These are phyloP conservation scores for Ambispora gerdemannii DNA, from an alignment of 192 early-diverging fungal species.

Conservation along the genomic window DNA sequence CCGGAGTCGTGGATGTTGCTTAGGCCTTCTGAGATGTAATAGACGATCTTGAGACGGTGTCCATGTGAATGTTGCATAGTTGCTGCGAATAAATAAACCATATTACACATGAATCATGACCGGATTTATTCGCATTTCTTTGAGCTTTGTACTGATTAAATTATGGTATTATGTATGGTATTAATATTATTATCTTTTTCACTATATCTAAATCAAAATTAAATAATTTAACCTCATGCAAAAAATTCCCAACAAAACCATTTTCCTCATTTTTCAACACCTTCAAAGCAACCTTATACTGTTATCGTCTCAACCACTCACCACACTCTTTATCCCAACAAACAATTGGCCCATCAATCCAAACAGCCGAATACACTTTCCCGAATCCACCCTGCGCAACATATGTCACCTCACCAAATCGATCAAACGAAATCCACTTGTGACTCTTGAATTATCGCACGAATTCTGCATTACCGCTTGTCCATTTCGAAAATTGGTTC, in stretches of 20 bases:
- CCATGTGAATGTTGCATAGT: constrained; percentile 7
- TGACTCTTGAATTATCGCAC: neutral
- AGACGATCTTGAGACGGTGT: neutral
- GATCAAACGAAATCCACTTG: constrained; percentile 24
- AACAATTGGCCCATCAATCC: constrained; percentile 1
- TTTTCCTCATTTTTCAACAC: neutral
- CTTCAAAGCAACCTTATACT: neutral
- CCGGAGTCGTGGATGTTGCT: neutral
- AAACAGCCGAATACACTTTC: constrained; percentile 15
- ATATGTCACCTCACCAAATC: constrained; percentile 3
- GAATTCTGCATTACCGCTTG: neutral
- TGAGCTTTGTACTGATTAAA: neutral
- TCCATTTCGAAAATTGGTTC: neutral
- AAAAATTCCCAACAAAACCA: neutral
- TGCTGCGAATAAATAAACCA: neutral
- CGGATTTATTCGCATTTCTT: neutral
- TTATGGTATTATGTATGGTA: neutral
- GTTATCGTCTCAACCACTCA: neutral
- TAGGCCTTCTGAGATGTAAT: constrained; percentile 14
- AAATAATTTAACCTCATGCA: neutral
- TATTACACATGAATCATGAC: neutral
- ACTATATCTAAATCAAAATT: neutral
- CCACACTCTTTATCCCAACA: neutral
- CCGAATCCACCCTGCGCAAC: constrained; percentile 20
- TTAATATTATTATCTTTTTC: neutral